Conservation (phyloP, 345 rosid genomes). For the Heritiera littoralis region DNA sequence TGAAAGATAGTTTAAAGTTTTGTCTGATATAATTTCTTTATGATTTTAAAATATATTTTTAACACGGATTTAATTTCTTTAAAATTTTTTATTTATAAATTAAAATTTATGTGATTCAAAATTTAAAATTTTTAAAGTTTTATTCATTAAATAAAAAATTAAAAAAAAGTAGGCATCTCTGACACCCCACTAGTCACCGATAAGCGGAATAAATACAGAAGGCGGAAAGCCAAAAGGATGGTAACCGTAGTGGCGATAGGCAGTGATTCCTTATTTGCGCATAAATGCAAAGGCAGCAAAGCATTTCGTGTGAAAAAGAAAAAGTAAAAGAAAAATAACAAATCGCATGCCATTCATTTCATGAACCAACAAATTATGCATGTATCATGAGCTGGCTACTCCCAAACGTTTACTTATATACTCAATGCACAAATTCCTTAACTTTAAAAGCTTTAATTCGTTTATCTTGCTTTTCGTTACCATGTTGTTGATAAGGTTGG, state of each 20-base stretch:
- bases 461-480: background rate
- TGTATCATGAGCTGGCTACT: background rate
- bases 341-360: background rate
- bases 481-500: background rate
- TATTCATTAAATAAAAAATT: no score
- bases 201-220: background rate
- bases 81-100: no score
- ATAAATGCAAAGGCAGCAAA: no score
- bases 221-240: background rate
- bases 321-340: no score
- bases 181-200: no score
- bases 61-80: no score
- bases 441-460: background rate
- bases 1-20: no score
- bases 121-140: no score
- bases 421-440: background rate
- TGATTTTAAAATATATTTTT: no score
- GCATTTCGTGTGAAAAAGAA: background rate
- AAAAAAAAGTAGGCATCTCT: background rate
- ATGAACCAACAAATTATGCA: background rate
- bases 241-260: background rate
- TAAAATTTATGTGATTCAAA: no score
- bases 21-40: no score
- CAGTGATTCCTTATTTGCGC: background rate
- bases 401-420: background rate